Evolutionary conservation across 306 rosid species (phyloP), one percentile per base, ranked within the genome.

Genomic region (Lupinus albus): DNA sequence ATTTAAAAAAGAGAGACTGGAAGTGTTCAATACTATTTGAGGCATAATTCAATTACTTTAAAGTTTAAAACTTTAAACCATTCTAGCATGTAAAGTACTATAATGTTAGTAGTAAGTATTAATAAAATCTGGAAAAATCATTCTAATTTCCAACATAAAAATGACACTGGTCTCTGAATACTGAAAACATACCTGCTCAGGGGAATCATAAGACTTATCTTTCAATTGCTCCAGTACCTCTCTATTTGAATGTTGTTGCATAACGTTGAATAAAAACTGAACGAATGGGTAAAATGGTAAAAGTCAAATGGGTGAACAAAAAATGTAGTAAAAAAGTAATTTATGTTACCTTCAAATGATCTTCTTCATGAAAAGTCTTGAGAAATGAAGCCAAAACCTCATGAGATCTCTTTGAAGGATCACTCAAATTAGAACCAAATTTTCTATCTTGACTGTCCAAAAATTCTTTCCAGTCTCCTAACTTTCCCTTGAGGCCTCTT

Each of bases 381-480:
- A 92, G 75, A 80, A 88, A 90, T 14, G 86, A 79, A 72, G 76
- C 78, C 87, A 93, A 79, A 0, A 61, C 38, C 62, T 86, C 84
- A 71, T 45, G 86, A 46, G 94, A 46, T 76, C 91, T 79, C 82
- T 65, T 88, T 1, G 86, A 54, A 1, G 99, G 99, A 70, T 93
- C 96, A 60, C 97, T 85, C 86, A 86, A 41, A 48, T 61, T 17
- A 33, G 87, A 60, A 68, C 99, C 97, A 15, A 83, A 78, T 79
- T 71, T 79, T 28, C 42, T 82, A 72, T 93, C 99, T 28, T 82
- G 13, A 73, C 44, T 50, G 11, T 51, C 53, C 57, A 88, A 77
- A 65, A 90, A 93, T 44, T 86, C 87, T 68, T 88, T 90, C 99
- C 99, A 93, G 46, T 73, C 85, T 76, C 99, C 96, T 25, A 73